Evolutionary conservation across 805 yeast species (phyloP), one percentile per base, ranked within the genome.

Genomic region (Candida sphagnicola): DNA sequence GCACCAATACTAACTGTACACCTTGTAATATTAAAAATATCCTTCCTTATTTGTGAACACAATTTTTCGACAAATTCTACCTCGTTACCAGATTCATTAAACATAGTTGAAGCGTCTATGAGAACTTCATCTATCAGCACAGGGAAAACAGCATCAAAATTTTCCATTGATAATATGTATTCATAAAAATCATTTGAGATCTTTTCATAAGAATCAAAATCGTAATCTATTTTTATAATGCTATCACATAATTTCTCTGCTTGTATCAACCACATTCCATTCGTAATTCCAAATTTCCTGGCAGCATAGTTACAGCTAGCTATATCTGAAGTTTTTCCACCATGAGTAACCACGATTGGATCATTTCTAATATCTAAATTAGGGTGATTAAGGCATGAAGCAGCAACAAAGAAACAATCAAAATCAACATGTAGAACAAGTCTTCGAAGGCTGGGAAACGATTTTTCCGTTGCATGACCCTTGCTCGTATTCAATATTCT

Each of bases 241-340:
- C 77, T 62, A 0, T 93, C 95, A 50, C 97, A 86, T 24, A 77
- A 42, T 28, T 61, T 57, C 43, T 61, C 66, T 0, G 97, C 98
- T 1, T 65, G 47, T 1, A 78, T 65, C 1, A 86, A 75, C 95
- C 97, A 93, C 93, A 84, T 86, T 0, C 98, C 98, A 54, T 93
- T 90, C 18, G 56, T 65, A 4, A 91, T 81, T 0, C 98, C 98
- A 41, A 48, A 67, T n/a, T 66, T 54, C 19, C 99, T 70, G 0
- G 97, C 96, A 3, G 72, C 80, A 56, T 93, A 93, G 56, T 93
- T 93, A 54, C 97, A 89, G 42, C 95, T 85, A 0, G 98, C 93
- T 11, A 93, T 69, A 57, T 91, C 98, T 0, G 97, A 78, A 2
- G 75, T 67, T 8, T 52, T 53, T 1, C 76, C 76, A 4, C 82